Evolutionary conservation across 345 rosid species (phyloP).

Genomic region (Populus tremula): DNA sequence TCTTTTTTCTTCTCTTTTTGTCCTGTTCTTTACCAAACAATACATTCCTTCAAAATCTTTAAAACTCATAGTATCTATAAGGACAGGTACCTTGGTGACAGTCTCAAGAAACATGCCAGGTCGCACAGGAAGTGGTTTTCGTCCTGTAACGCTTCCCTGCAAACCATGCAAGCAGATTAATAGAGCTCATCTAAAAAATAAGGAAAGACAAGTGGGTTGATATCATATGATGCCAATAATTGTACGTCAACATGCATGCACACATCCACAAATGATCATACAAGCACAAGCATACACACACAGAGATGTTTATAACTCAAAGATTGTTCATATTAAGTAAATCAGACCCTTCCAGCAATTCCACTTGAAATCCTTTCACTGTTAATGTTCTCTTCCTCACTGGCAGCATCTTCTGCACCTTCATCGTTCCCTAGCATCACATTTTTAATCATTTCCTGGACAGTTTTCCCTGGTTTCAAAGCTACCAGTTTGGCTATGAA

Average conservation of each 20-base stretch:
- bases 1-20: no score
- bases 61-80: neutral
- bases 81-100: slow-evolving; percentile 67
- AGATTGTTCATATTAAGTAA: neutral
- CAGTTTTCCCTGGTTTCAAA: slow-evolving; percentile 72
- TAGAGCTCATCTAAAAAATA: neutral
- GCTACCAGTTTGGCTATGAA: slow-evolving; percentile 87
- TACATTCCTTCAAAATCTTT: no score
- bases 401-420: slow-evolving; percentile 62
- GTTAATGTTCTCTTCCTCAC: slow-evolving; percentile 35
- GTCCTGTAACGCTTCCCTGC: slow-evolving; percentile 73
- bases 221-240: slow-evolving; percentile 1
- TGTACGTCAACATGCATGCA: neutral
- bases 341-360: slow-evolving; percentile 65
- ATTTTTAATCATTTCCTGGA: slow-evolving; percentile 71
- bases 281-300: neutral
- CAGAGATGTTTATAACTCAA: neutral
- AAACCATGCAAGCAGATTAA: slow-evolving; percentile 22
- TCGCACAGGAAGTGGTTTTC: slow-evolving; percentile 83
- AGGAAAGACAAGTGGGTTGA: slow-evolving; percentile 5
- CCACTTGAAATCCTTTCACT: slow-evolving; percentile 39
- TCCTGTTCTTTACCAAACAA: no score
- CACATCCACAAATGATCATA: neutral
- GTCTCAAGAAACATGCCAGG: slow-evolving; percentile 97
- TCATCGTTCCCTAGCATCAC: slow-evolving; percentile 94